Evolutionary conservation across 2,329 filamentous ascomycete genomes (phyloP).

Genomic region (Stachybotrys chlorohalonatus): DNA sequence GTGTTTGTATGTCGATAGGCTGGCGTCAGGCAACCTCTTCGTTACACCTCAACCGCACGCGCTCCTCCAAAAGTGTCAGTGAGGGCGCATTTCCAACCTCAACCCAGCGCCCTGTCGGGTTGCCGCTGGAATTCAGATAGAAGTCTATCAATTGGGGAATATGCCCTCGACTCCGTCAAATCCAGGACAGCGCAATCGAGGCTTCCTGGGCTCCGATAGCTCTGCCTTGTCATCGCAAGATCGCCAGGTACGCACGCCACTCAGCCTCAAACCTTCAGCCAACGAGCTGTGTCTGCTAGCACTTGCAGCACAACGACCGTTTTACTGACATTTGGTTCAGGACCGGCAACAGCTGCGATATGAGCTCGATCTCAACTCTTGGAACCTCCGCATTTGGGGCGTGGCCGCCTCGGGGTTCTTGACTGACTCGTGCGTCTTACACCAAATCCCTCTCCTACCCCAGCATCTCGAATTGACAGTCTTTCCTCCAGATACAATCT

Average conservation of each 20-base stretch:
- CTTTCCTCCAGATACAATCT: conserved; percentile 35
- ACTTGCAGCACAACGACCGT: background rate
- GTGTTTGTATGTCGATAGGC: too few species aligned
- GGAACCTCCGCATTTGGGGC: conserved; percentile 45
- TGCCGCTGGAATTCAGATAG: conserved; percentile 2
- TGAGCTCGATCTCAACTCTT: conserved; percentile 44
- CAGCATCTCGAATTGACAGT: conserved; percentile 1
- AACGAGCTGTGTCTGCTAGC: background rate
- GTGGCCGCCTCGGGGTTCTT: conserved; percentile 46
- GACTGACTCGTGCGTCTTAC: conserved; percentile 37
- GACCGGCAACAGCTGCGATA: conserved; percentile 43
- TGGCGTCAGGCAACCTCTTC: background rate
- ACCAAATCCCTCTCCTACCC: background rate
- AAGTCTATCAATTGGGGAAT: background rate
- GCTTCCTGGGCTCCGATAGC: conserved; percentile 41
- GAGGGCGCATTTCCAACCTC: background rate
- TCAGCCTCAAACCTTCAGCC: background rate
- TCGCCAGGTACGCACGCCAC: conserved; percentile 28
- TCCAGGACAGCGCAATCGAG: conserved; percentile 31
- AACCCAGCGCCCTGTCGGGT: background rate
- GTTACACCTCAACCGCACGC: background rate
- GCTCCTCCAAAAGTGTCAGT: too few species aligned
- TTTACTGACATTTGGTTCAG: conserved; percentile 15
- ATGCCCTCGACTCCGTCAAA: conserved; percentile 20
- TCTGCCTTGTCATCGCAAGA: conserved; percentile 40